phyloP scores from a whole-genome alignment of 2,329 filamentous ascomycete genomes.

The Thermomyces lanuginosus region DNA sequence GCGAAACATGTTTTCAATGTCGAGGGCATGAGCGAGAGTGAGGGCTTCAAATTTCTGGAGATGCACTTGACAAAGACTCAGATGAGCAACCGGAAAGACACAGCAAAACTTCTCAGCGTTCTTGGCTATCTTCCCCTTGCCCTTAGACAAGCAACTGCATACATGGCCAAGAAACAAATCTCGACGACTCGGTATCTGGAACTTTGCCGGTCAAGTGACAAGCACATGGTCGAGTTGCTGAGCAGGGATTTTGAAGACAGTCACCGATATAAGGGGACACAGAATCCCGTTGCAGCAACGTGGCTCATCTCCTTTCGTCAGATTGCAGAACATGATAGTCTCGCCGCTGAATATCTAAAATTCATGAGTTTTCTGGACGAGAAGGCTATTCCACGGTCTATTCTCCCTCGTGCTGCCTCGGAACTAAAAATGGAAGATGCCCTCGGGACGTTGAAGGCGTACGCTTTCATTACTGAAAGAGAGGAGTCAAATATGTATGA shows the following conservation, averaged over 20 bases:
- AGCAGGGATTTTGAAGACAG: conserved; percentile 17
- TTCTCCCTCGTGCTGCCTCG: conserved; percentile 8
- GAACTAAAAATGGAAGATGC: conserved; percentile 7
- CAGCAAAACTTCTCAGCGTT: conserved; percentile 7
- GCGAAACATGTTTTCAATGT: too few species aligned
- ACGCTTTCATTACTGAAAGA: conserved; percentile 9
- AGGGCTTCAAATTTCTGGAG: conserved; percentile 7
- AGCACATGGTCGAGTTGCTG: conserved; percentile 14
- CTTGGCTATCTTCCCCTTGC: conserved; percentile 16
- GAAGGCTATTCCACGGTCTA: conserved; percentile 12
- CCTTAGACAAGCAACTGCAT: conserved; percentile 16
- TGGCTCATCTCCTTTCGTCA: conserved; percentile 21
- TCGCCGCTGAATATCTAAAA: conserved; percentile 12
- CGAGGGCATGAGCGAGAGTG: conserved; percentile 8
- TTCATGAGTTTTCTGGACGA: conserved; percentile 17
- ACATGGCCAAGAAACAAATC: too few species aligned
- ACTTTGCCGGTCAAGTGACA: too few species aligned
- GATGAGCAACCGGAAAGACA: too few species aligned
- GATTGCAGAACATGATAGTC: conserved; percentile 8
- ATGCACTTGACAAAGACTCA: too few species aligned
- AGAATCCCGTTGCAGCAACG: conserved; percentile 19
- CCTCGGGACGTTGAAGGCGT: conserved; percentile 11
- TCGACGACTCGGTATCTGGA: too few species aligned
- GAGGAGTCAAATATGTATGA: conserved; percentile 1
- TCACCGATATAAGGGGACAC: conserved; percentile 11